phyloP scores from a whole-genome alignment of 345 rosid species.

The Combretum micranthum region DNA sequence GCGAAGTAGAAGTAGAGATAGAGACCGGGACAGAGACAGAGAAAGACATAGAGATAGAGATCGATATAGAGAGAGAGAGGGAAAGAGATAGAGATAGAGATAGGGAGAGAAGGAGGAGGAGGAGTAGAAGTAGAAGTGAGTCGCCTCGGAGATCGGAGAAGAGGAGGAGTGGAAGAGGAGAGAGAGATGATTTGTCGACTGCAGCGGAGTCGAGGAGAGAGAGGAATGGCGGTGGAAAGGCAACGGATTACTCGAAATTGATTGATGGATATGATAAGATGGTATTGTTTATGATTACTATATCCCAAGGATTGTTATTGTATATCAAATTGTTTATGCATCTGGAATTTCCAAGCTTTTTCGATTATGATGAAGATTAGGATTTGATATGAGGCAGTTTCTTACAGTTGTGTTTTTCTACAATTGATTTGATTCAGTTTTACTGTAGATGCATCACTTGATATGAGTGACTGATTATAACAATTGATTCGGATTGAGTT shows the following conservation, averaged over 20 bases:
- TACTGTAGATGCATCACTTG: too few species aligned
- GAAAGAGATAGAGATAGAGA: conserved; percentile 4
- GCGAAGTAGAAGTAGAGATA: conserved; percentile 36
- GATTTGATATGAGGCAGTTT: too few species aligned
- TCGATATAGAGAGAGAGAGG: conserved; percentile 9
- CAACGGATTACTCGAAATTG: conserved; percentile 47
- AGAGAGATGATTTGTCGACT: conserved; percentile 12
- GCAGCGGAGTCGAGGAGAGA: conserved; percentile 18
- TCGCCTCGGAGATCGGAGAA: conserved; percentile 29
- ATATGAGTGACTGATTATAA: too few species aligned
- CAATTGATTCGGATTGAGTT: too few species aligned
- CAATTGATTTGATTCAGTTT: too few species aligned
- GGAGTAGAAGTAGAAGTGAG: conserved; percentile 32
- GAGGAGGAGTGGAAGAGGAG: conserved; percentile 25
- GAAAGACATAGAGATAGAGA: conserved; percentile 16
- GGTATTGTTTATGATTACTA: conserved; percentile 24
- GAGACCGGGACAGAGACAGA: conserved; percentile 28
- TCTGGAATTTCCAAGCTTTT: too few species aligned
- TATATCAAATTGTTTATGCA: neutral
- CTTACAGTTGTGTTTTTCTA: too few species aligned
- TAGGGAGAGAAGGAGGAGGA: conserved; percentile 11
- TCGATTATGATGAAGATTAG: too few species aligned
- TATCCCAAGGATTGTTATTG: neutral
- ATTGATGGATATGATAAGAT: conserved; percentile 67
- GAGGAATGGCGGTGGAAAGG: conserved; percentile 11